Conservation (phyloP, 139 green algal genomes). For the Micromonas commoda region DNA sequence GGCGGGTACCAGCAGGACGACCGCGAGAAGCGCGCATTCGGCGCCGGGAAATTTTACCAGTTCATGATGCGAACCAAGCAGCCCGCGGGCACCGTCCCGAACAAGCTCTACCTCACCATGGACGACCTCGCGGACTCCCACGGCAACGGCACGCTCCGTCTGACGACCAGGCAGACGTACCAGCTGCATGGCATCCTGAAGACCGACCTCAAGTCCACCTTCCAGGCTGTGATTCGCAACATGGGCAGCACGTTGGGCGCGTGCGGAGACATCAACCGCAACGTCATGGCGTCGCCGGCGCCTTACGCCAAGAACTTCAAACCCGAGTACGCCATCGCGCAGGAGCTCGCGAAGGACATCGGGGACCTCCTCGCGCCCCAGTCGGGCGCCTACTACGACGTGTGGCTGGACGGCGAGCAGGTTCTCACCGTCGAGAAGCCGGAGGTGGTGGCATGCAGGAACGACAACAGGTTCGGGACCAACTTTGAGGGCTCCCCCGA, state of each 20-base stretch:
- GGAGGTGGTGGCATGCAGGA: slow-evolving; percentile 40
- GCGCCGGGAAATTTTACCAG: slow-evolving; percentile 90
- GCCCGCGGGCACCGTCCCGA: slow-evolving; percentile 58
- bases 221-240: slow-evolving; percentile 90
- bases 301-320: slow-evolving; percentile 60
- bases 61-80: slow-evolving; percentile 98
- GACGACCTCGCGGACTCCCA: slow-evolving; percentile 95
- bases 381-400: slow-evolving; percentile 96
- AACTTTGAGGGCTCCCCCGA: slow-evolving; percentile 91
- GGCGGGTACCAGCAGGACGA: slow-evolving; percentile 96
- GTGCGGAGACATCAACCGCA: slow-evolving; percentile 96
- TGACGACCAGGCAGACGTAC: slow-evolving; percentile 94
- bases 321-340: slow-evolving; percentile 68
- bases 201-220: slow-evolving; percentile 95
- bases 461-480: slow-evolving; percentile 82
- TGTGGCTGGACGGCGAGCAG: slow-evolving; percentile 99
- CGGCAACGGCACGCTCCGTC: slow-evolving; percentile 92
- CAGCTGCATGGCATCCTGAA: slow-evolving; percentile 96
- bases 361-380: slow-evolving; percentile 81
- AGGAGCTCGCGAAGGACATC: slow-evolving; percentile 55
- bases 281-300: slow-evolving; percentile 74
- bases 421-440: slow-evolving; percentile 65
- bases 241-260: slow-evolving; percentile 95
- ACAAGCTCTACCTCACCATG: slow-evolving; percentile 96
- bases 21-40: slow-evolving; percentile 86